Evolutionary conservation across 2,329 filamentous ascomycete genomes (phyloP).

Genomic region (Aspergillus brunneoviolaceus): DNA sequence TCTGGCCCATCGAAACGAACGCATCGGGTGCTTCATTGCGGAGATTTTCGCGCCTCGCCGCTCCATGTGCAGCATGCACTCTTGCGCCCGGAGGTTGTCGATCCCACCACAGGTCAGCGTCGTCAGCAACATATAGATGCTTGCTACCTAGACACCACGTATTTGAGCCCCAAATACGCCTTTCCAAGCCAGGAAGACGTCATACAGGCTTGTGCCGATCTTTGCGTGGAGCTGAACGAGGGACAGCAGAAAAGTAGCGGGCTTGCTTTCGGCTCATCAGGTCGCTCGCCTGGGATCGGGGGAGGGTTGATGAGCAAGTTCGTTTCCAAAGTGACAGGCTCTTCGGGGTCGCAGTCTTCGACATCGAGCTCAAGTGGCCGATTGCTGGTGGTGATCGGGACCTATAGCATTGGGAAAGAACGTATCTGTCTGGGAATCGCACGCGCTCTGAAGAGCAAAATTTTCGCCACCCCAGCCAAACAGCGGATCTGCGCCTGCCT

Average conservation of each 20-base stretch:
- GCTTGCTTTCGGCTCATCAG: slow-evolving; percentile 56
- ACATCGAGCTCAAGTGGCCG: slow-evolving; percentile 55
- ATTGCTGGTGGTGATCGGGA: slow-evolving; percentile 88
- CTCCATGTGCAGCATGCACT: slow-evolving; percentile 80
- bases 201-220: slow-evolving; percentile 79
- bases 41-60: slow-evolving; percentile 89
- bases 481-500: slow-evolving; percentile 80
- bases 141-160: slow-evolving; percentile 96
- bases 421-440: slow-evolving; percentile 92
- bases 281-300: slow-evolving; percentile 48
- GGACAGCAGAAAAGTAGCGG: slow-evolving; percentile 64
- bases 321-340: slow-evolving; percentile 49
- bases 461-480: slow-evolving; percentile 81
- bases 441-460: slow-evolving; percentile 78
- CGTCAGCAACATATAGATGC: slow-evolving; percentile 87
- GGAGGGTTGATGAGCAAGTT: slow-evolving; percentile 64
- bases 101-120: slow-evolving; percentile 67
- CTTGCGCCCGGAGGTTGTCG: slow-evolving; percentile 70
- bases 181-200: slow-evolving; percentile 90
- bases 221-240: slow-evolving; percentile 76
- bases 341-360: slow-evolving; percentile 24
- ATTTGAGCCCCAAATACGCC: slow-evolving; percentile 90
- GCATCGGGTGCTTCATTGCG: slow-evolving; percentile 88
- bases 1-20: slow-evolving; percentile 59
- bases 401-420: slow-evolving; percentile 97